Evolutionary conservation across 2,329 filamentous ascomycete species (phyloP), one percentile per base, ranked within the genome.

Genomic region (Monosporascus sp.): DNA sequence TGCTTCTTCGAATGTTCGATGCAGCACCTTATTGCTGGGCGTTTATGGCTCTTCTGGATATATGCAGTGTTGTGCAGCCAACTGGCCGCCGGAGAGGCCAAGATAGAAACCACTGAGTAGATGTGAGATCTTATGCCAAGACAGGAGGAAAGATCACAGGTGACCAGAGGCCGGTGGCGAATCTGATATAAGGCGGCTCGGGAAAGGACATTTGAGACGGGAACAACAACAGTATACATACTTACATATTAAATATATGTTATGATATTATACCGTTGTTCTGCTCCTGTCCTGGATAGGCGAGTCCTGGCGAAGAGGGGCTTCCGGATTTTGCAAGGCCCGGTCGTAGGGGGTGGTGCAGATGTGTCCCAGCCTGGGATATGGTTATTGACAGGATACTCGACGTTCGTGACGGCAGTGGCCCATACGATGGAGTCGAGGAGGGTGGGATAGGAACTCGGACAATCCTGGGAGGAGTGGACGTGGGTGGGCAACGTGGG

Each of bases 1-100:
- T 31, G 52, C 58, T 65, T 63, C 59, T 59, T 59, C 57, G 60
- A 64, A 63, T 55, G 49, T 63, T 64, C 61, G 58, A 52, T 63
- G 62, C 63, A 64, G 64, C 24, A 31, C 24, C 43, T 18, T 9
- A 24, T 20, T 43, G 39, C 39, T 20, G 11, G 43, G 43, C 24
- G 6, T 9, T 7, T 46, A 46, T 15, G 24, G 43, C 43, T 46
- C 43, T 46, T 35, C 20, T 46, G 11, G 43, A 46, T 27, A 27
- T 46, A 46, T 46, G 43, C 43, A 46, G 25, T 31, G 43, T 31
- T 24, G 22, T 46, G 43, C 43, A 46, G 43, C 43, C 31, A 8
- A 46, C 14, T n/a, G 17, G n/a, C 43, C 2, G 43, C 22, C 18
- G 14, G 24, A n/a, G 6, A n/a, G 31, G 43, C 43, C 43, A 46